Percentiles rank a stretch among this genome's conserved stretches.
Evolutionary conservation across 2,329 filamentous ascomycete genomes (phyloP).

Genomic region (Ophiostoma ulmi): DNA sequence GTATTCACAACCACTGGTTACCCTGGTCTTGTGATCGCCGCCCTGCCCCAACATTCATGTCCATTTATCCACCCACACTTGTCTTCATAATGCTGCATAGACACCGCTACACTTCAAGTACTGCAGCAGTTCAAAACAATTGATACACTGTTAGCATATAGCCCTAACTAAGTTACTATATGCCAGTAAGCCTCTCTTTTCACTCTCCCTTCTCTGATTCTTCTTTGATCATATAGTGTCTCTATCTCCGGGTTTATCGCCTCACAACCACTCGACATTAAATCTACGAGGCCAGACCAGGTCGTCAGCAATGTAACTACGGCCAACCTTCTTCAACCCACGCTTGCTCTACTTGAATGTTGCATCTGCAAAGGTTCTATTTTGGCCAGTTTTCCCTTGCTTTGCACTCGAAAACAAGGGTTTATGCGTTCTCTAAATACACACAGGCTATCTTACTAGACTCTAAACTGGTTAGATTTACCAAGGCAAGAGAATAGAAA

Average conservation of each 20-base stretch:
- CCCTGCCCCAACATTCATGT: constrained; percentile 21
- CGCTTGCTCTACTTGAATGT: not conserved
- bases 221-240: not conserved
- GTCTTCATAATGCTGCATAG: constrained; percentile 13
- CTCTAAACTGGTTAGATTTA: not conserved
- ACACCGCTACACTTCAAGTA: constrained; percentile 12
- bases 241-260: not conserved
- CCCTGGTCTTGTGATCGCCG: constrained; percentile 17
- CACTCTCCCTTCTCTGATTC: not conserved
- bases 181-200: not conserved
- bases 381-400: not conserved
- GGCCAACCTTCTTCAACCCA: not conserved
- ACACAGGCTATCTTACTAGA: not conserved
- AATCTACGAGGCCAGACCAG: constrained; percentile 3
- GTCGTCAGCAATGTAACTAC: not conserved
- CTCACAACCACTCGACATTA: not conserved
- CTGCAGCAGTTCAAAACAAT: not conserved
- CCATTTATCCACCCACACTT: constrained; percentile 22
- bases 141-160: not conserved
- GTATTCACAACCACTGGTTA: not conserved
- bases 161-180: not conserved
- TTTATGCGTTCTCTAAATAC: not conserved
- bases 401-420: not conserved
- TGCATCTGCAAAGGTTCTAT: not conserved
- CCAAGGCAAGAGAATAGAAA: too few relatives aligned